Evolutionary conservation across 257 asterid species (phyloP).

Genomic region (Solanum lycopersicoides): DNA sequence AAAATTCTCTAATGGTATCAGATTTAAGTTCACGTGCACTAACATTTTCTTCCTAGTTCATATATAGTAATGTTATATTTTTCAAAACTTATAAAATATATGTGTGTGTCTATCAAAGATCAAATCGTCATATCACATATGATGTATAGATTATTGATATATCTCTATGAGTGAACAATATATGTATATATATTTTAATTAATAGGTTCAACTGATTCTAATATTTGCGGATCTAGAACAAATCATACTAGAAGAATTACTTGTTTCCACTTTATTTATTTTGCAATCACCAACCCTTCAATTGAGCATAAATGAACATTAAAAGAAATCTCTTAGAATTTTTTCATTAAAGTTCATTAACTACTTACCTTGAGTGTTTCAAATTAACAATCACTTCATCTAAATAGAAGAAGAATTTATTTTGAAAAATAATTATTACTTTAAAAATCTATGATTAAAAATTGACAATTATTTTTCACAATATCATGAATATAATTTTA

Average conservation of each 20-base stretch:
- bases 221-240: background rate
- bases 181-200: background rate
- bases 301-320: background rate
- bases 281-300: background rate
- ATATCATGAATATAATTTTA: background rate
- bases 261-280: background rate
- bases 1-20: background rate
- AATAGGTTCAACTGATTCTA: background rate
- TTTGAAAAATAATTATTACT: background rate
- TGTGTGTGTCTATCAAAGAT: background rate
- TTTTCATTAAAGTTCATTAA: background rate
- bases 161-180: rapidly evolving
- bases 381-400: background rate
- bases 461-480: background rate
- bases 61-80: background rate
- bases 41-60: background rate
- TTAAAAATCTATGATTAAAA: background rate
- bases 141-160: too few relatives aligned
- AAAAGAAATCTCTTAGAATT: background rate
- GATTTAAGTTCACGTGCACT: background rate
- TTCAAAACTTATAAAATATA: too few relatives aligned
- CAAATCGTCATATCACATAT: rapidly evolving
- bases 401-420: too few relatives aligned
- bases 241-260: background rate
- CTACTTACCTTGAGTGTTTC: background rate